Conservation (phyloP, 768 basidiomycete genomes). For the Boletus barrowsii region DNA sequence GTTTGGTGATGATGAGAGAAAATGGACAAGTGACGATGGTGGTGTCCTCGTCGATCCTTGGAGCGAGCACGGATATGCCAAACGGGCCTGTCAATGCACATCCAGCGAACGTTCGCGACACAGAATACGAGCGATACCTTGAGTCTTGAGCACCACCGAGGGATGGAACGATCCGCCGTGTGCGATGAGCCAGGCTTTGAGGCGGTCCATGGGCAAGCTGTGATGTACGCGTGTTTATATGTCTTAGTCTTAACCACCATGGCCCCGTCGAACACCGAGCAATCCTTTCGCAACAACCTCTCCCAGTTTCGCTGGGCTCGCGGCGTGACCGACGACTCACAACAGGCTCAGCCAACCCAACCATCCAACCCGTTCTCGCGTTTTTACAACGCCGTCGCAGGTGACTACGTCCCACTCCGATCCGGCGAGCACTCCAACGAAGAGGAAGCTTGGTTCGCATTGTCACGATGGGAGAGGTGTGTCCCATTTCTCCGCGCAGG, state of each 20-base stretch:
- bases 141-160: constrained; percentile 34
- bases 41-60: constrained; percentile 46
- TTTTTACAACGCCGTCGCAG: constrained; percentile 83
- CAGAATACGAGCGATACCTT: constrained; percentile 40
- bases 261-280: constrained; percentile 42
- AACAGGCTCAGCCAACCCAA: constrained; percentile 37
- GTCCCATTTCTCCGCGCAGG: background rate
- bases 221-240: background rate
- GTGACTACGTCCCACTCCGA: constrained; percentile 85
- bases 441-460: constrained; percentile 92
- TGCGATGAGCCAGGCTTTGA: constrained; percentile 50
- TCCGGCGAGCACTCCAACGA: constrained; percentile 83
- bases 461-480: constrained; percentile 91
- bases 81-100: constrained; percentile 31
- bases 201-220: constrained; percentile 10
- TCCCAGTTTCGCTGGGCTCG: constrained; percentile 87
- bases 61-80: constrained; percentile 53
- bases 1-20: constrained; percentile 58
- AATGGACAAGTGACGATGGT: constrained; percentile 68
- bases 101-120: constrained; percentile 2
- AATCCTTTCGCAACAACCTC: constrained; percentile 68
- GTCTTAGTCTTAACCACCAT: background rate
- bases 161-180: constrained; percentile 54
- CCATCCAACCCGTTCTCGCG: constrained; percentile 71
- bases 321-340: constrained; percentile 69